Evolutionary conservation across 129 eudicot genomes (phyloP).

Genomic region (Calendula officinalis): DNA sequence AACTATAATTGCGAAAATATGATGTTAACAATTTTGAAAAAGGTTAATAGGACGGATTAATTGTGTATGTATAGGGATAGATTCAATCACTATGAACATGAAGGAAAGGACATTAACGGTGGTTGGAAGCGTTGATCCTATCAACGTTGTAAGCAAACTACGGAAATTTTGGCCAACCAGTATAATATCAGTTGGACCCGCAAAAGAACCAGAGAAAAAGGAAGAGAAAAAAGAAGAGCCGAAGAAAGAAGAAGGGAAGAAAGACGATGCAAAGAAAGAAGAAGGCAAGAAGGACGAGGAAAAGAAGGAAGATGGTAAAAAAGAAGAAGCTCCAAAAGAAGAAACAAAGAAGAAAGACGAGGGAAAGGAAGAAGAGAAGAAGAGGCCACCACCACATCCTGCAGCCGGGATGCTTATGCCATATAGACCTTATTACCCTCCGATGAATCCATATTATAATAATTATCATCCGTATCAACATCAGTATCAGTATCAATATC

Average conservation of each 20-base stretch:
- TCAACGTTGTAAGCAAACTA: conserved; percentile 36
- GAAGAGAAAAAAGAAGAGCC: conserved; percentile 31
- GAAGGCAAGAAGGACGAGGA: conserved; percentile 24
- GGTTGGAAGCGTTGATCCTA: conserved; percentile 46
- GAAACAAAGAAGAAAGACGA: conserved; percentile 30
- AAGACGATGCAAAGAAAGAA: conserved; percentile 21
- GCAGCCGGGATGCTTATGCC: conserved; percentile 28
- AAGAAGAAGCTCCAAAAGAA: conserved; percentile 19
- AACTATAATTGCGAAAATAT: background rate
- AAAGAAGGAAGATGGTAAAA: conserved; percentile 20
- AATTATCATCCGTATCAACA: conserved; percentile 21
- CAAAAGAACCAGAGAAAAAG: conserved; percentile 42
- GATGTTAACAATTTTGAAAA: background rate
- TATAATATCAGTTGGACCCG: conserved; percentile 43
- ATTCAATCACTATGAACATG: conserved; percentile 40
- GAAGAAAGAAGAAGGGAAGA: conserved; percentile 26
- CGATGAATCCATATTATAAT: conserved; percentile 16
- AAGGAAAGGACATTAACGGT: conserved; percentile 40
- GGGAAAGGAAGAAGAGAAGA: conserved; percentile 30
- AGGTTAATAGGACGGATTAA: background rate
- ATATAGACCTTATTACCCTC: conserved; percentile 33
- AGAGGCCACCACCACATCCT: conserved; percentile 5
- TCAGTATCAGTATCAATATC: background rate
- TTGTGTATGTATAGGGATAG: conserved; percentile 36
- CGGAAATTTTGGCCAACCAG: conserved; percentile 35